Percentiles rank a stretch among this genome's conserved stretches.
Evolutionary conservation across 805 yeast species (phyloP).

Genomic region (Pichia heedii): DNA sequence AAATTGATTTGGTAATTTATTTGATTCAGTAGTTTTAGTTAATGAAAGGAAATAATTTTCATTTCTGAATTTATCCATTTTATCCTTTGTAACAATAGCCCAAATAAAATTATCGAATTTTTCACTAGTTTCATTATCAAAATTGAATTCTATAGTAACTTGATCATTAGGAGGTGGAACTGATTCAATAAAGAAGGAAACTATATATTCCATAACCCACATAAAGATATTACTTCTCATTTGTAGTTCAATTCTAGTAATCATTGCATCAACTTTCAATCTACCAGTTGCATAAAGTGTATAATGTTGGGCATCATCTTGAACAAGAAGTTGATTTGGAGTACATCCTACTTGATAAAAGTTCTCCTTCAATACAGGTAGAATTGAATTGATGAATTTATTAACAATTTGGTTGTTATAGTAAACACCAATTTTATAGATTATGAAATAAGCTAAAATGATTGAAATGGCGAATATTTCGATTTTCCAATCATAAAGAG

Average conservation of each 20-base stretch:
- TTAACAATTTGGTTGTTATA: constrained; percentile 51
- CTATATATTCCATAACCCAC: constrained; percentile 51
- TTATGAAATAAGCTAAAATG: constrained; percentile 37
- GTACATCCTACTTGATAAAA: constrained; percentile 72
- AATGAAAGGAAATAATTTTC: constrained; percentile 75
- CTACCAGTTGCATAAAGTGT: constrained; percentile 84
- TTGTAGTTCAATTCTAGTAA: constrained; percentile 52
- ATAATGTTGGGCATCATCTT: constrained; percentile 56
- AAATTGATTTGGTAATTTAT: constrained; percentile 59
- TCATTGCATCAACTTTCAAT: constrained; percentile 56
- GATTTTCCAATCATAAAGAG: constrained; percentile 63
- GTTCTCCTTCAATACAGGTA: constrained; percentile 49
- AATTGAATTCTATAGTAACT: constrained; percentile 52
- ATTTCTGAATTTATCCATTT: constrained; percentile 69
- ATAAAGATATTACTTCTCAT: constrained; percentile 76
- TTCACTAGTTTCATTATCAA: constrained; percentile 33
- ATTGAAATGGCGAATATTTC: constrained; percentile 52
- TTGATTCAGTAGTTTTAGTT: constrained; percentile 71
- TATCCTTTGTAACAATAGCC: constrained; percentile 76
- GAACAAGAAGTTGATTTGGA: constrained; percentile 36
- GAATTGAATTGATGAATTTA: constrained; percentile 37
- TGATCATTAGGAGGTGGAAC: constrained; percentile 49
- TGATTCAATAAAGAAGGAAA: constrained; percentile 50
- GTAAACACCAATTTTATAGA: constrained; percentile 50
- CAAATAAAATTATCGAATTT: constrained; percentile 64